Percentiles rank a stretch among this genome's conserved stretches.
Evolutionary conservation across 148 eudicot genomes (phyloP).

Genomic region (Cornus controversa): DNA sequence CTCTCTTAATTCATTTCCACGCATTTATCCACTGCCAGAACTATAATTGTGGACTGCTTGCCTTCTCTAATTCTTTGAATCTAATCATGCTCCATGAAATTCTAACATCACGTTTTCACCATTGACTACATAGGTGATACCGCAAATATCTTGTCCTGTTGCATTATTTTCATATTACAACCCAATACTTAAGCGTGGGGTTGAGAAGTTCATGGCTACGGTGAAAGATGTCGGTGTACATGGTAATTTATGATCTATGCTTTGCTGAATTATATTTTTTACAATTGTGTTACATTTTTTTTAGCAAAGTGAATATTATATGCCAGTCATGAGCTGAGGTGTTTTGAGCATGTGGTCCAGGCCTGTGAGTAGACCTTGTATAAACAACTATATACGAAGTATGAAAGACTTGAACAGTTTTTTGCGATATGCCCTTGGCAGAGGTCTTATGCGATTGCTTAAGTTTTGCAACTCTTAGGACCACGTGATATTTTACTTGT

Average conservation of each 20-base stretch:
- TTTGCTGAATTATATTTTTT: slow-evolving; percentile 6
- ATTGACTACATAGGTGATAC: slow-evolving; percentile 55
- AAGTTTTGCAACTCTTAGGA: no score
- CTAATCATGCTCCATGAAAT: not conserved
- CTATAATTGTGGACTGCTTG: not conserved
- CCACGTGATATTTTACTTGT: not conserved
- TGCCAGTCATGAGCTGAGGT: not conserved
- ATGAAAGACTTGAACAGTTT: not conserved
- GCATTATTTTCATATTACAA: slow-evolving; percentile 89
- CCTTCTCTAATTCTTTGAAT: not conserved
- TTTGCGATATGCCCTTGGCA: not conserved
- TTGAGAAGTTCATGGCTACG: slow-evolving; percentile 76
- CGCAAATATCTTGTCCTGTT: slow-evolving; percentile 81
- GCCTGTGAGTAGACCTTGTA: not conserved
- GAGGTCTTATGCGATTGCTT: not conserved
- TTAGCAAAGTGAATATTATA: not conserved
- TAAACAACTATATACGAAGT: not conserved
- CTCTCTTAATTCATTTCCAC: not conserved
- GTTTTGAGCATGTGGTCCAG: not conserved
- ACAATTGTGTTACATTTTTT: not conserved
- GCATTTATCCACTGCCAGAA: not conserved
- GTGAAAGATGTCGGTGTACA: slow-evolving; percentile 80
- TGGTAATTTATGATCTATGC: slow-evolving; percentile 42
- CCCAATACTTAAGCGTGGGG: slow-evolving; percentile 89
- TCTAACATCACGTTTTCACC: slow-evolving; percentile 9